Evolutionary conservation across 805 yeast species (phyloP).

Genomic region (Candida bentonensis): DNA sequence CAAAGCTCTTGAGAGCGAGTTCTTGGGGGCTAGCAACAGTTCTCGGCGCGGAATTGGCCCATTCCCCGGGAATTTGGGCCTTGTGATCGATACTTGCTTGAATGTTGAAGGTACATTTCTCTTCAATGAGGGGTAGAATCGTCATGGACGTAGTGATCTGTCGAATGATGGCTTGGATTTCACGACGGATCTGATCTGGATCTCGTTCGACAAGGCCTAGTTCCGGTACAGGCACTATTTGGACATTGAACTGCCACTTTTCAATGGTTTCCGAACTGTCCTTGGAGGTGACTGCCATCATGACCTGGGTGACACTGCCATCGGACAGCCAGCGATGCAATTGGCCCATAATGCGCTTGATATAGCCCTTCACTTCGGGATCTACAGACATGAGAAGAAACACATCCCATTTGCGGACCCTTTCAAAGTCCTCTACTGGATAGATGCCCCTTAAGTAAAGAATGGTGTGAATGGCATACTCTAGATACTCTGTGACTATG

Average conservation of each 20-base stretch:
- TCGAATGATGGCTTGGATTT: slow-evolving; percentile 74
- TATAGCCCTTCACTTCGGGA: slow-evolving; percentile 60
- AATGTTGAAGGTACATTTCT: slow-evolving; percentile 65
- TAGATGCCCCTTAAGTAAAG: slow-evolving; percentile 83
- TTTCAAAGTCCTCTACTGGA: slow-evolving; percentile 71
- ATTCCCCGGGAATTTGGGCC: slow-evolving; percentile 59
- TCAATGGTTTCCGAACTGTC: slow-evolving; percentile 58
- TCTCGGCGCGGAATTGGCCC: slow-evolving; percentile 67
- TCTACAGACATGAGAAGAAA: slow-evolving; percentile 59
- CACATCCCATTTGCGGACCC: slow-evolving; percentile 67
- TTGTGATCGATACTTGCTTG: slow-evolving; percentile 58
- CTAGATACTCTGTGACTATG: slow-evolving; percentile 70
- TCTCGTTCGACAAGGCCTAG: slow-evolving; percentile 5
- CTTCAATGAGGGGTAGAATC: slow-evolving; percentile 62
- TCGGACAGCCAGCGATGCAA: slow-evolving; percentile 61
- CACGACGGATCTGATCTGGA: slow-evolving; percentile 42
- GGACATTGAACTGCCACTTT: slow-evolving; percentile 73
- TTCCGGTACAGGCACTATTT: slow-evolving; percentile 21
- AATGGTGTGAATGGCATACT: slow-evolving; percentile 65
- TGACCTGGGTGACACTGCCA: slow-evolving; percentile 51
- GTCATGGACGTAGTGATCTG: slow-evolving; percentile 84
- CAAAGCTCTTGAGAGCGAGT: slow-evolving; percentile 56
- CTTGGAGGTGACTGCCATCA: slow-evolving; percentile 59
- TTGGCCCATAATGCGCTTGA: slow-evolving; percentile 53
- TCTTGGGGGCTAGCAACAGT: slow-evolving; percentile 45